phyloP scores from a whole-genome alignment of 2,329 filamentous ascomycete genomes.

The Fusarium illudens region DNA sequence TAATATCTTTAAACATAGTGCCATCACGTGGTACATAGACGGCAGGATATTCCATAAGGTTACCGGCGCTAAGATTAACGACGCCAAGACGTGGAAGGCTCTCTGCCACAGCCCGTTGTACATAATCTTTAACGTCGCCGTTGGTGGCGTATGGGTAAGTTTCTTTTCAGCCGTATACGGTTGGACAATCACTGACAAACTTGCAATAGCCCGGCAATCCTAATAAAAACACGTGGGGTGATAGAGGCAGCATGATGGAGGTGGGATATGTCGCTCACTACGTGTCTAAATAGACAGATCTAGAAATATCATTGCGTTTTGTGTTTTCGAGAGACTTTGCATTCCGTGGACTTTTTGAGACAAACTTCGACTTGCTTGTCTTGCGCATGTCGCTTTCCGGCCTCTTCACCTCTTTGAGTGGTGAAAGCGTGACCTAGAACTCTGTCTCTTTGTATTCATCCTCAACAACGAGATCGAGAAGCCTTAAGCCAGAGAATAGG shows the following conservation, averaged over 20 bases:
- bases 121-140: conserved; percentile 64
- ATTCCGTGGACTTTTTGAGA: no score
- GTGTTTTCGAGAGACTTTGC: background rate
- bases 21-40: conserved; percentile 58
- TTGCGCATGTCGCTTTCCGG: no score
- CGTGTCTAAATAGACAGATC: conserved; percentile 34
- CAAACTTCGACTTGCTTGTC: no score
- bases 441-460: no score
- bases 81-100: conserved; percentile 57
- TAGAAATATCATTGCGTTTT: background rate
- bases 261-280: conserved; percentile 60
- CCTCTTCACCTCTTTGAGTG: no score
- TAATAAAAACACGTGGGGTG: conserved; percentile 55
- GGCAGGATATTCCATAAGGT: conserved; percentile 55
- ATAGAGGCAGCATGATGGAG: conserved; percentile 60
- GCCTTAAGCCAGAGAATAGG: no score
- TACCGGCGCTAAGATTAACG: conserved; percentile 54
- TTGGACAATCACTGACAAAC: background rate
- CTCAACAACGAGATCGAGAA: no score
- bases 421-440: no score
- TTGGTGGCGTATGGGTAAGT: conserved; percentile 63
- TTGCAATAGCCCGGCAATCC: conserved; percentile 57
- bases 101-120: conserved; percentile 61
- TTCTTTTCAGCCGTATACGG: background rate
- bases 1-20: no score